Conservation (phyloP, 1,284 basidiomycete genomes). For the Thecaphora thlaspeos region DNA sequence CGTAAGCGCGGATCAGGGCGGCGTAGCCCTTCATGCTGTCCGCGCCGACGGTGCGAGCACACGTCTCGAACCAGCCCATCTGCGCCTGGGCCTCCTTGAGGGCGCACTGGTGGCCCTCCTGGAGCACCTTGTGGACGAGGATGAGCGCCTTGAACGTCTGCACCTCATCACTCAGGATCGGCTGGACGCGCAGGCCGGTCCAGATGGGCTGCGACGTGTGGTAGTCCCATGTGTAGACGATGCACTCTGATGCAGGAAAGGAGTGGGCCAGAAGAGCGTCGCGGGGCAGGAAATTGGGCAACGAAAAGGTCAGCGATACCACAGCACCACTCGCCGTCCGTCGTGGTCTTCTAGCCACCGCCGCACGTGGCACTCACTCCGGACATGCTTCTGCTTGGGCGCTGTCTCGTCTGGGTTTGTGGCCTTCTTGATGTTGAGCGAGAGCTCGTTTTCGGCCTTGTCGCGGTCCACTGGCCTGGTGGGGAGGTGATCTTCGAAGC, state of each 20-base stretch:
- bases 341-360: too few species aligned
- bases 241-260: too few species aligned
- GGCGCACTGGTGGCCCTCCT: slow-evolving; percentile 55
- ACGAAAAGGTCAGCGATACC: too few species aligned
- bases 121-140: slow-evolving; percentile 56
- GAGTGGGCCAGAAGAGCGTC: too few species aligned
- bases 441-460: slow-evolving; percentile 54
- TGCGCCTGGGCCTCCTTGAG: slow-evolving; percentile 56
- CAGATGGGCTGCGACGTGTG: slow-evolving; percentile 56
- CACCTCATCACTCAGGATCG: slow-evolving; percentile 56
- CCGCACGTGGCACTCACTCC: slow-evolving; percentile 34
- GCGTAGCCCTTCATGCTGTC: slow-evolving; percentile 53
- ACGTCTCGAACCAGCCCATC: slow-evolving; percentile 56
- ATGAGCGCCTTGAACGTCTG: slow-evolving; percentile 58
- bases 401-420: slow-evolving; percentile 53
- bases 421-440: slow-evolving; percentile 55
- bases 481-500: slow-evolving; percentile 47
- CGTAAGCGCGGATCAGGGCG: slow-evolving; percentile 54
- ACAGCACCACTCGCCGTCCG: too few species aligned
- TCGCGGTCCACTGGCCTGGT: slow-evolving; percentile 56
- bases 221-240: slow-evolving; percentile 58
- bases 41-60: slow-evolving; percentile 46
- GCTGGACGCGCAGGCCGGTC: slow-evolving; percentile 54
- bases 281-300: too few species aligned
- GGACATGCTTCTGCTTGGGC: slow-evolving; percentile 58